These are phyloP conservation scores for Akanthomyces uredinophilus DNA, from an alignment of 2,329 filamentous ascomycete species.

Conservation along the genomic window DNA sequence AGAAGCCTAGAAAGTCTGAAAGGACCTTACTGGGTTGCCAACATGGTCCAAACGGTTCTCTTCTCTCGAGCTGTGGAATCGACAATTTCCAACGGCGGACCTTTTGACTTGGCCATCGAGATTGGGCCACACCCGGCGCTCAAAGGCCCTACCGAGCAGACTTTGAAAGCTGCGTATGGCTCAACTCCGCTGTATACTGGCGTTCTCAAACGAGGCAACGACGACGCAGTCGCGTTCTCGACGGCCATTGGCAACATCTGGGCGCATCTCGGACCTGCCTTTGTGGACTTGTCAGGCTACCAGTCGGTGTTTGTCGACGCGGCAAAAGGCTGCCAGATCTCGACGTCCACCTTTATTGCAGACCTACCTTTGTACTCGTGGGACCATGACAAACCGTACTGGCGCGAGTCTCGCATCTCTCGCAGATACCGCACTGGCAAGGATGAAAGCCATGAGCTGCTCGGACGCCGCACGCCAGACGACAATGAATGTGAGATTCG, in stretches of 20 bases:
- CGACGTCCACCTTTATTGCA: constrained; percentile 29
- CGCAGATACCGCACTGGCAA: constrained; percentile 34
- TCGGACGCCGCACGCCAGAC: constrained; percentile 29
- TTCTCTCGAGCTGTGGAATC: constrained; percentile 26
- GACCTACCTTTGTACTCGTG: constrained; percentile 28
- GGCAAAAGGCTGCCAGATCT: too few species aligned
- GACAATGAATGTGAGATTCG: constrained; percentile 26
- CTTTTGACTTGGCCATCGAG: constrained; percentile 33
- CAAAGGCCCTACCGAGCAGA: constrained; percentile 18
- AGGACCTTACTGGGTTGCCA: constrained; percentile 32
- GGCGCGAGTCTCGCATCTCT: constrained; percentile 21
- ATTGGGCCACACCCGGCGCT: constrained; percentile 45
- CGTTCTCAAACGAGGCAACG: constrained; percentile 35
- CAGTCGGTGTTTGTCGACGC: neutral
- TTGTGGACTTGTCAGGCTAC: neutral
- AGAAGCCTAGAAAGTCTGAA: neutral
- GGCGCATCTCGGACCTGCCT: neutral
- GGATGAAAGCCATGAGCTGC: constrained; percentile 34
- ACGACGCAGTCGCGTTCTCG: constrained; percentile 28
- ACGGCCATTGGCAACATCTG: neutral
- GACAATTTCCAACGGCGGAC: neutral
- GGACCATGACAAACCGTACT: constrained; percentile 26
- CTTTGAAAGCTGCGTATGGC: neutral
- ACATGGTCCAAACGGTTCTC: constrained; percentile 30
- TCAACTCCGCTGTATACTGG: constrained; percentile 35